Base-by-base conservation (phyloP, 225 moss, liverwort and hornwort genomes). In the Climacium dendroides region DNA sequence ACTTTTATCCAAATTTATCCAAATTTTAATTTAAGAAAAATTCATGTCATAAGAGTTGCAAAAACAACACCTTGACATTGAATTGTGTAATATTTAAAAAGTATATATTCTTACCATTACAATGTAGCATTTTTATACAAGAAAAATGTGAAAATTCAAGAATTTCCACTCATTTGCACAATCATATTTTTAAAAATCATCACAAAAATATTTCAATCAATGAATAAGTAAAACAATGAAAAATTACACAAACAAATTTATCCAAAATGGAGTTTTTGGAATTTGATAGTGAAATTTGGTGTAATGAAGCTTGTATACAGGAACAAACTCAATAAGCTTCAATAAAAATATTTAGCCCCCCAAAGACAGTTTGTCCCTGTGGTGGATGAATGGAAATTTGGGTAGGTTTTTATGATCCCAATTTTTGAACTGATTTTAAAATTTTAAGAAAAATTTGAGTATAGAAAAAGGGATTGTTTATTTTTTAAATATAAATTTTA, bases 251-350 rank as follows among this genome's bases (percentile, higher is more conserved):
- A 64, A 34, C 5, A 11, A 5, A 5, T 64, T 34, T 11, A n/a
- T 0, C 11, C 11, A 20, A 65, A 35, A 35, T 19, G 1, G 19
- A 65, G 2, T 65, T 19, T 20, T 5, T 0, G 3, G 11, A 65
- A 65, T 19, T 20, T 6, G 10, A 65, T 35, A 19, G 65, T n/a
- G 9, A n/a, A 66, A 66, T 19, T 66, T 66, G 66, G 20, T 66
- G n/a, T 2, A 1, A n/a, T n/a, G 3, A n/a, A n/a, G 6, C 4
- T n/a, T 11, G 1, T 1, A n/a, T 20, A 11, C 20, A 20, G 1
- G 6, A n/a, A 20, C 1, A n/a, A 66, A 66, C 5, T 11, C 19
- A n/a, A n/a, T n/a, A n/a, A 65, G 20, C n/a, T 20, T 20, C 11
- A 65, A 64, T 35, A 6, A 18, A 9, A 64, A 34, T 34, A 19